phyloP scores from a whole-genome alignment of 106 monocot genomes.

The Cymbidium sinense region DNA sequence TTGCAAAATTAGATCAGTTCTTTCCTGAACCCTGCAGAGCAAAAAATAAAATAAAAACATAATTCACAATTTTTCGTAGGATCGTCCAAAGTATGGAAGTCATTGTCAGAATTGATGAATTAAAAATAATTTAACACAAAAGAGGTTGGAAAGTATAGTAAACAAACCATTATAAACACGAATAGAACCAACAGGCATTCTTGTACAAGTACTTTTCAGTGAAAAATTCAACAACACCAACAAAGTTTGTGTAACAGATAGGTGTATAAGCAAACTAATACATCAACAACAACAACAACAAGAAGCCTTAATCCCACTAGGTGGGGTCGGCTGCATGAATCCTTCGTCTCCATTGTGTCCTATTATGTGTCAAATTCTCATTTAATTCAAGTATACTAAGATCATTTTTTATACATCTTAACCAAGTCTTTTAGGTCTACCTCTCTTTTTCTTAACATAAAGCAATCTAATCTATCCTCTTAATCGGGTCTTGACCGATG shows the following conservation, averaged over 20 bases:
- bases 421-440: no score
- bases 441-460: no score
- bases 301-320: no score
- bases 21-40: neutral
- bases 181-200: neutral
- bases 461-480: no score
- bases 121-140: neutral
- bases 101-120: neutral
- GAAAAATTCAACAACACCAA: neutral
- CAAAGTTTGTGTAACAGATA: neutral
- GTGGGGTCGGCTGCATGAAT: no score
- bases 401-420: no score
- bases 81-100: neutral
- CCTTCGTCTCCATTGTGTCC: no score
- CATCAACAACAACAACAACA: no score
- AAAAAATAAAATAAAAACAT: neutral
- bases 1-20: neutral
- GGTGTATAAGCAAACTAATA: neutral
- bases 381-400: no score
- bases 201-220: neutral
- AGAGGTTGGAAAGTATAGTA: neutral
- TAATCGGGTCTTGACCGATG: no score
- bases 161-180: neutral
- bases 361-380: no score
- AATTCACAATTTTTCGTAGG: neutral